Conservation (phyloP, 2,329 filamentous ascomycete species). For the Aspergillus pseudoglaucus region DNA sequence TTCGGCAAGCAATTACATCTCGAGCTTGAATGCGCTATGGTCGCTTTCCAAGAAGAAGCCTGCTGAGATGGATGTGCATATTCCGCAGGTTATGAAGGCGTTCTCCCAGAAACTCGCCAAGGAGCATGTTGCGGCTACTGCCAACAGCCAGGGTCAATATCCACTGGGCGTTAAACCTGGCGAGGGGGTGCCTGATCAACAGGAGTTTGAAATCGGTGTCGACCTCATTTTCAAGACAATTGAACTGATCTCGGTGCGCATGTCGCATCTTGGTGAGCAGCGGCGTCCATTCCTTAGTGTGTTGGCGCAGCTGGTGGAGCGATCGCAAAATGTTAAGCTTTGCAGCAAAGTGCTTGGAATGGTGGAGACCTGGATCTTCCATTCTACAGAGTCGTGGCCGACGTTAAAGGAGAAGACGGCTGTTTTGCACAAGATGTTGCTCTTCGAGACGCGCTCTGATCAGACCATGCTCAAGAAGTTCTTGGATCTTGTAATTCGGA, state of each 20-base stretch:
- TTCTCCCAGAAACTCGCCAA: constrained; percentile 86
- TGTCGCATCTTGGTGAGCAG: constrained; percentile 87
- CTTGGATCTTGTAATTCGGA: constrained; percentile 89
- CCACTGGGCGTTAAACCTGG: constrained; percentile 35
- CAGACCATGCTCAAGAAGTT: constrained; percentile 85
- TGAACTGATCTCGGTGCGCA: constrained; percentile 82
- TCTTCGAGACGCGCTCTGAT: constrained; percentile 81
- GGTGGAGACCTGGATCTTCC: constrained; percentile 94
- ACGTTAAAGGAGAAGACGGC: constrained; percentile 98
- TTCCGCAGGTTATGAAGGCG: constrained; percentile 82
- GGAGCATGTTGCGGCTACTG: constrained; percentile 77
- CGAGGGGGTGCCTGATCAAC: constrained; percentile 52
- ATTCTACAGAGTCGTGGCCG: constrained; percentile 88
- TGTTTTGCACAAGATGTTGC: constrained; percentile 97
- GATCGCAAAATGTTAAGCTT: constrained; percentile 77
- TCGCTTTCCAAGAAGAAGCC: constrained; percentile 80
- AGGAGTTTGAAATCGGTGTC: constrained; percentile 83
- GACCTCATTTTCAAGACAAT: constrained; percentile 91
- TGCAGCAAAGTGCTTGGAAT: constrained; percentile 91
- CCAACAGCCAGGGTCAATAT: constrained; percentile 41
- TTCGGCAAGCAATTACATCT: constrained; percentile 71
- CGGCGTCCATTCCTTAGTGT: constrained; percentile 91
- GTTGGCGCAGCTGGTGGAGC: constrained; percentile 88
- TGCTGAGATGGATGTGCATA: constrained; percentile 82
- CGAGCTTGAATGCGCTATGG: constrained; percentile 90